Evolutionary conservation across 805 yeast species (phyloP).

Genomic region (Schwanniomyces occidentalis): DNA sequence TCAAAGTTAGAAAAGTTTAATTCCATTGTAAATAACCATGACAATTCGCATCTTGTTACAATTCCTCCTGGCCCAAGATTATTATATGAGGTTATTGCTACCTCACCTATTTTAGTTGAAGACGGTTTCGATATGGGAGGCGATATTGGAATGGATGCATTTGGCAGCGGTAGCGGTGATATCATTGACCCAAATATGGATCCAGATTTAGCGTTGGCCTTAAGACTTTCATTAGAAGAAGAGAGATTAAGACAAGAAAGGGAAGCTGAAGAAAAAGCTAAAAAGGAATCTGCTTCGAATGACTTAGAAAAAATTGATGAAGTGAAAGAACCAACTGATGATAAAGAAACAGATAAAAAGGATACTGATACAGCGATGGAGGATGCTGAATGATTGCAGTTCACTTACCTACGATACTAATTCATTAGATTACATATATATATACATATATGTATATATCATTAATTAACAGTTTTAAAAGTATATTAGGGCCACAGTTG

Average conservation of each 20-base stretch:
- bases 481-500: too few species aligned
- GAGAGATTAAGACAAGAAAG: conserved; percentile 90
- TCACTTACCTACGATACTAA: too few species aligned
- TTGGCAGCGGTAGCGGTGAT: conserved; percentile 44
- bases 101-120: conserved; percentile 71
- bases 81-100: conserved; percentile 75
- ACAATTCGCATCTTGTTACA: conserved; percentile 78
- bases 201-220: conserved; percentile 95
- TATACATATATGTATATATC: conserved; percentile 1
- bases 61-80: conserved; percentile 87
- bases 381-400: conserved; percentile 10
- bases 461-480: too few species aligned
- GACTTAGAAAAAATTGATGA: conserved; percentile 36
- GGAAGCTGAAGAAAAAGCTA: conserved; percentile 44
- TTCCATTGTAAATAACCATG: conserved; percentile 70
- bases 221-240: conserved; percentile 91
- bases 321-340: conserved; percentile 15
- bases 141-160: conserved; percentile 44
- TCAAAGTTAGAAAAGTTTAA: conserved; percentile 78
- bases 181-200: conserved; percentile 82
- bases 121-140: conserved; percentile 58
- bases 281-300: conserved; percentile 14
- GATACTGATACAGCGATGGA: conserved; percentile 15
- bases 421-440: too few species aligned
- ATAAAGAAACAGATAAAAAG: conserved; percentile 12